These are phyloP conservation scores for Linderniella brevidens DNA, from an alignment of 257 asterid genomes.

Conservation along the genomic window DNA sequence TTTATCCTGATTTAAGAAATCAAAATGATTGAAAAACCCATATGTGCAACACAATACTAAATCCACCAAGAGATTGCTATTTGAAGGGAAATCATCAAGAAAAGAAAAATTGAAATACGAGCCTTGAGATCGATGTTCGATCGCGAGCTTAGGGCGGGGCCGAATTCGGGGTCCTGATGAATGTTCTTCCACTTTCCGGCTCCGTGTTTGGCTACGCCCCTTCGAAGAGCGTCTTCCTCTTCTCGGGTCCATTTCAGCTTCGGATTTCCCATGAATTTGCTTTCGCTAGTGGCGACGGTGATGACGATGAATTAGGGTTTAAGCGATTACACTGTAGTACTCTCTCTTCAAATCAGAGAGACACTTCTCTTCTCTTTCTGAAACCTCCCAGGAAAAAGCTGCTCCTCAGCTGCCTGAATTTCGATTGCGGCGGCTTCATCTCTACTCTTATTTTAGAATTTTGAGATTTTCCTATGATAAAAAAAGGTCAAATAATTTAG, in stretches of 20 bases:
- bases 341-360: too few species aligned
- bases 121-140: conserved; percentile 73
- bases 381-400: too few species aligned
- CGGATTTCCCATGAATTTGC: conserved; percentile 41
- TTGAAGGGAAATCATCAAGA: background rate
- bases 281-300: too few species aligned
- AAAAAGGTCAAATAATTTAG: too few species aligned
- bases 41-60: background rate
- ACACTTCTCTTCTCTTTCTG: too few species aligned
- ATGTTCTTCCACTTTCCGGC: conserved; percentile 66
- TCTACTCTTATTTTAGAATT: too few species aligned
- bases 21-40: background rate
- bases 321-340: too few species aligned
- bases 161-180: conserved; percentile 51
- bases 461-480: too few species aligned
- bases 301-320: too few species aligned
- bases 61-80: too few species aligned
- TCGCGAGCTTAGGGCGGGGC: conserved; percentile 37
- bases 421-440: too few species aligned
- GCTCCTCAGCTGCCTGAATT: too few species aligned
- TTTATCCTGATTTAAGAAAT: conserved; percentile 39
- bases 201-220: conserved; percentile 62
- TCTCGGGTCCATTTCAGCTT: conserved; percentile 62
- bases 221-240: conserved; percentile 56
- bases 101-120: background rate